phyloP scores from a whole-genome alignment of 2,329 filamentous ascomycete genomes.

The Calonectria hongkongensis region DNA sequence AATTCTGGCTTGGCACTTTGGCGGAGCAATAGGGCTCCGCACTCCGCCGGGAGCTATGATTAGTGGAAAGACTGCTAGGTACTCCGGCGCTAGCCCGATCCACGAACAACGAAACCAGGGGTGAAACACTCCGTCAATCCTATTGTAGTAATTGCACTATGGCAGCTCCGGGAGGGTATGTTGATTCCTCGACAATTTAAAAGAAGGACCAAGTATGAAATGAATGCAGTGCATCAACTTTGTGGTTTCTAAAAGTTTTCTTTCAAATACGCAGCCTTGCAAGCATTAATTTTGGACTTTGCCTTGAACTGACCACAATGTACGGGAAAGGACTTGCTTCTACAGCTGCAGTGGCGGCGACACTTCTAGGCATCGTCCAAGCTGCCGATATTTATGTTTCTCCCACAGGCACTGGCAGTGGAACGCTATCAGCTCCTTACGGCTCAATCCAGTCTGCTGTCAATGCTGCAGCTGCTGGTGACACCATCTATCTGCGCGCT shows the following conservation, averaged over 20 bases:
- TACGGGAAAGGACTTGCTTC: slow-evolving; percentile 5
- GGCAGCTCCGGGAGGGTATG: neutral
- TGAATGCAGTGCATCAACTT: neutral
- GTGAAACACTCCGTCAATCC: slow-evolving; percentile 20
- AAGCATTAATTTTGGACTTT: neutral
- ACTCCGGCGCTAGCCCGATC: slow-evolving; percentile 9
- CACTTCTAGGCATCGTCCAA: neutral
- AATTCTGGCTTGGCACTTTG: neutral
- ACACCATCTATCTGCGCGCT: slow-evolving; percentile 66
- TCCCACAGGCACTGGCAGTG: slow-evolving; percentile 63
- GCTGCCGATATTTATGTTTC: slow-evolving; percentile 65
- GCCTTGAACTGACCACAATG: neutral
- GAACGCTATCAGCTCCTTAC: slow-evolving; percentile 63
- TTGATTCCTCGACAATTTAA: slow-evolving; percentile 6
- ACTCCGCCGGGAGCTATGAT: neutral
- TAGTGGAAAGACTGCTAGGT: slow-evolving; percentile 5
- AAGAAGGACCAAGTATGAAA: neutral
- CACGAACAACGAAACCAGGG: neutral
- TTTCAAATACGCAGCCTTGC: neutral
- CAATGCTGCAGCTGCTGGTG: slow-evolving; percentile 66
- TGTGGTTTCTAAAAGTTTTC: no score
- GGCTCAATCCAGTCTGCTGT: slow-evolving; percentile 69
- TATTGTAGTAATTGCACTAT: slow-evolving; percentile 19
- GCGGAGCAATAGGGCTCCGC: slow-evolving; percentile 10
- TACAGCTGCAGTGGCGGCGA: neutral